Evolutionary conservation across 2,329 filamentous ascomycete genomes (phyloP).

Genomic region (Chalara sp.): DNA sequence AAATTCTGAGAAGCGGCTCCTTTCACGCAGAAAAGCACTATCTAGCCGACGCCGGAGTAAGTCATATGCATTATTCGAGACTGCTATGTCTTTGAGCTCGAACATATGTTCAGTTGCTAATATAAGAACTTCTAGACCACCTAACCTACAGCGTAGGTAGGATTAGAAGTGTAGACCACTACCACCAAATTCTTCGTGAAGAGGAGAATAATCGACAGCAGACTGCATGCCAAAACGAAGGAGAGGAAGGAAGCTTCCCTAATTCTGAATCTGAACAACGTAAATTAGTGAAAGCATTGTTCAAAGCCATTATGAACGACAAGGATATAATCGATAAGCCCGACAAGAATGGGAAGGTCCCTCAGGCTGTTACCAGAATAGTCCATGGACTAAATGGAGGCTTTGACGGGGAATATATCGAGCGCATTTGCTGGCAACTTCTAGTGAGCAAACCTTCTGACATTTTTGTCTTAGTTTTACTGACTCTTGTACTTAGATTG

Average conservation of each 20-base stretch:
- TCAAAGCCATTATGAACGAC: constrained; percentile 12
- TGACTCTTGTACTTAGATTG: constrained; percentile 3
- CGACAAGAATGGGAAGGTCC: constrained; percentile 9
- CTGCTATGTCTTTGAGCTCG: too few species aligned
- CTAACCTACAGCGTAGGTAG: too few species aligned
- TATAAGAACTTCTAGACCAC: too few species aligned
- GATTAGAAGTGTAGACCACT: not conserved
- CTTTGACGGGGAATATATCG: constrained; percentile 13
- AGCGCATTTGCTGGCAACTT: constrained; percentile 10
- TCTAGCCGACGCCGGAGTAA: too few species aligned
- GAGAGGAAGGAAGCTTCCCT: not conserved
- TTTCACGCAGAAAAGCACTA: too few species aligned
- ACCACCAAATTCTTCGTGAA: not conserved
- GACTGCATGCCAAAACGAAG: not conserved
- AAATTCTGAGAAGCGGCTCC: too few species aligned
- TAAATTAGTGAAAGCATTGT: constrained; percentile 6
- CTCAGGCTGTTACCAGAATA: constrained; percentile 13
- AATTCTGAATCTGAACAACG: not conserved
- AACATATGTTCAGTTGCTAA: too few species aligned
- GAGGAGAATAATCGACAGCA: not conserved
- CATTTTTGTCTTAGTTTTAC: not conserved
- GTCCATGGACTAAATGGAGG: constrained; percentile 4
- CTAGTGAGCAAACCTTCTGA: constrained; percentile 10
- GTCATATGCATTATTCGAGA: too few species aligned
- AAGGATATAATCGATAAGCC: constrained; percentile 14